Conservation (phyloP, 257 asterid genomes). For the Solanum gandarillasii region DNA sequence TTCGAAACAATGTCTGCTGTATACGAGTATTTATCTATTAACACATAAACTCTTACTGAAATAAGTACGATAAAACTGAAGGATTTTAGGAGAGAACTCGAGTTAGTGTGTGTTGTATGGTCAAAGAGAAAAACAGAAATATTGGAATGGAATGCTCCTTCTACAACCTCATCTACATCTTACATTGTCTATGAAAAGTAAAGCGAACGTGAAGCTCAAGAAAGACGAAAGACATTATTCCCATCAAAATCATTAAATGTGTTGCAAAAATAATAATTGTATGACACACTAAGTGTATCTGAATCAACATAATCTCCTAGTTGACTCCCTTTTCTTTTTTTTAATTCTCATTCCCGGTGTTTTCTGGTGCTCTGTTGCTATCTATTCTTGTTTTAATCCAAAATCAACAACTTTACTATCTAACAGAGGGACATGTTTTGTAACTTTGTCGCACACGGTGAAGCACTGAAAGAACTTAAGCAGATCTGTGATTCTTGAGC, state of each 20-base stretch:
- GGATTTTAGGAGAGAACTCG: neutral
- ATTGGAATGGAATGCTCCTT: neutral
- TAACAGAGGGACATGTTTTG: neutral
- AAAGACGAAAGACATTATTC: neutral
- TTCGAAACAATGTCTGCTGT: neutral
- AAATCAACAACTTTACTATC: neutral
- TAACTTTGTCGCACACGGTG: neutral
- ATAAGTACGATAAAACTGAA: neutral
- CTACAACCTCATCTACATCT: neutral
- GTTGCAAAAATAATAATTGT: neutral
- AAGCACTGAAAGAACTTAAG: neutral
- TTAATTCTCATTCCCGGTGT: neutral
- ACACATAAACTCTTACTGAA: neutral
- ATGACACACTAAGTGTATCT: neutral
- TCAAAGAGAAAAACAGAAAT: neutral
- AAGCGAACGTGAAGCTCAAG: neutral
- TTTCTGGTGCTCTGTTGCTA: neutral
- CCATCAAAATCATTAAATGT: neutral
- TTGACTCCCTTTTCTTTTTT: neutral
- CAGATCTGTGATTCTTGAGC: neutral
- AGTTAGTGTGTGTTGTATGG: neutral
- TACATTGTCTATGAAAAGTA: neutral
- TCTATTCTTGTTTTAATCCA: neutral
- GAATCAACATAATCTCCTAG: neutral
- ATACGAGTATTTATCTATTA: neutral